phyloP scores from a whole-genome alignment of 805 yeast species.

The Candida ponderosae region DNA sequence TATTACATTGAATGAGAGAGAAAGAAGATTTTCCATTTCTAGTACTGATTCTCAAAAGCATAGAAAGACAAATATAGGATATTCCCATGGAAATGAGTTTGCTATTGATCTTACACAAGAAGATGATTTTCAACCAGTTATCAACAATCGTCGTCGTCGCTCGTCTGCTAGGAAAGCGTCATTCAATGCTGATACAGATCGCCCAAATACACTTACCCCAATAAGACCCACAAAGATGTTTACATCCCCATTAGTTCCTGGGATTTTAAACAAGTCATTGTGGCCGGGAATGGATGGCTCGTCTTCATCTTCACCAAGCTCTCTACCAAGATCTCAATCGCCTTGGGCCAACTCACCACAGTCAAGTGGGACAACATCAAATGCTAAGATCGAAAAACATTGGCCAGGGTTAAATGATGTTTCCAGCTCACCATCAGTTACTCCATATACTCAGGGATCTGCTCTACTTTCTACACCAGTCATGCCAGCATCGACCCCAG shows the following conservation, averaged over 20 bases:
- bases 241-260: too few relatives aligned
- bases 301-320: constrained; percentile 7
- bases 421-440: too few relatives aligned
- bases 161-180: constrained; percentile 13
- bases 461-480: too few relatives aligned
- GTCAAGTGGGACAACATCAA: too few relatives aligned
- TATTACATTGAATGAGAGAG: neutral
- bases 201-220: neutral
- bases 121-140: constrained; percentile 26
- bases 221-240: neutral
- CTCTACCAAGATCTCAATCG: neutral
- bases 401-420: neutral
- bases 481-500: too few relatives aligned
- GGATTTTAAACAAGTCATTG: constrained; percentile 1
- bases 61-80: constrained; percentile 5
- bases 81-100: constrained; percentile 8
- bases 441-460: too few relatives aligned
- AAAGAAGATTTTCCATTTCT: constrained; percentile 5
- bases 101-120: constrained; percentile 22
- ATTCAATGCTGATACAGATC: constrained; percentile 1
- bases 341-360: neutral
- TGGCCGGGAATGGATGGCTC: constrained; percentile 2
- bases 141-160: constrained; percentile 22
- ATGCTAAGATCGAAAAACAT: too few relatives aligned
- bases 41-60: constrained; percentile 2